A percentile compares a stretch with the other conserved stretches of the same genome.
Conservation (phyloP, 2,329 filamentous ascomycete species). For the Rhynchosporium graminicola region DNA sequence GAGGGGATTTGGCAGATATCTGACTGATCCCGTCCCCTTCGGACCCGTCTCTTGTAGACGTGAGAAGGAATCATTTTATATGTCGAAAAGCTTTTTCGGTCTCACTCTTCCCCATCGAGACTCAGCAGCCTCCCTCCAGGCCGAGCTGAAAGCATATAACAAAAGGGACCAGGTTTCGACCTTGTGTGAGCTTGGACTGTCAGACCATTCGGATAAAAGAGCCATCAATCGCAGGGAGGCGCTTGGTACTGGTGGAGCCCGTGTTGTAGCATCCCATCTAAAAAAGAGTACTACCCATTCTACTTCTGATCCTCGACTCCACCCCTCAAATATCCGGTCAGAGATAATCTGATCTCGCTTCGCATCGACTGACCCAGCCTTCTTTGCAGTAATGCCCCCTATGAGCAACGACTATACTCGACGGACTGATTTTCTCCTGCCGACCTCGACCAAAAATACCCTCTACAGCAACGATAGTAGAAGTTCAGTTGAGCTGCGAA, state of each 20-base stretch:
- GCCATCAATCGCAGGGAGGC: slow-evolving; percentile 34
- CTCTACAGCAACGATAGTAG: slow-evolving; percentile 27
- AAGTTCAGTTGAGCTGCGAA: slow-evolving; percentile 31
- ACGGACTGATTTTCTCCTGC: slow-evolving; percentile 16
- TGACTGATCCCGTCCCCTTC: slow-evolving; percentile 5
- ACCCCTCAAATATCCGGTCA: slow-evolving; percentile 25
- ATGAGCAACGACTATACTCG: slow-evolving; percentile 20
- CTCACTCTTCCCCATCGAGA: slow-evolving; percentile 23
- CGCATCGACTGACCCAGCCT: slow-evolving; percentile 25
- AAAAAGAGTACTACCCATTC: slow-evolving; percentile 37
- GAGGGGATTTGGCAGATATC: slow-evolving; percentile 8
- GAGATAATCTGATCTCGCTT: slow-evolving; percentile 16
- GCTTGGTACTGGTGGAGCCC: slow-evolving; percentile 32
- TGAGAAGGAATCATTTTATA: slow-evolving; percentile 23
- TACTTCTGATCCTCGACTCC: slow-evolving; percentile 26
- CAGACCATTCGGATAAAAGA: slow-evolving; percentile 36
- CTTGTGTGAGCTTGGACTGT: slow-evolving; percentile 40
- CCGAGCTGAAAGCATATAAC: slow-evolving; percentile 19
- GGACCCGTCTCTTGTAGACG: slow-evolving; percentile 16
- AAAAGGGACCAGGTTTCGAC: slow-evolving; percentile 36
- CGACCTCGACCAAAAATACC: slow-evolving; percentile 20
- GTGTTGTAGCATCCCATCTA: slow-evolving; percentile 37
- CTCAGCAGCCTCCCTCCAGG: background rate
- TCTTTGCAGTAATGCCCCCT: slow-evolving; percentile 21
- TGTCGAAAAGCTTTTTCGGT: slow-evolving; percentile 37